These are phyloP conservation scores for Plasmodium sp. DNA, from an alignment of 169 alveolate species.

Conservation along the genomic window DNA sequence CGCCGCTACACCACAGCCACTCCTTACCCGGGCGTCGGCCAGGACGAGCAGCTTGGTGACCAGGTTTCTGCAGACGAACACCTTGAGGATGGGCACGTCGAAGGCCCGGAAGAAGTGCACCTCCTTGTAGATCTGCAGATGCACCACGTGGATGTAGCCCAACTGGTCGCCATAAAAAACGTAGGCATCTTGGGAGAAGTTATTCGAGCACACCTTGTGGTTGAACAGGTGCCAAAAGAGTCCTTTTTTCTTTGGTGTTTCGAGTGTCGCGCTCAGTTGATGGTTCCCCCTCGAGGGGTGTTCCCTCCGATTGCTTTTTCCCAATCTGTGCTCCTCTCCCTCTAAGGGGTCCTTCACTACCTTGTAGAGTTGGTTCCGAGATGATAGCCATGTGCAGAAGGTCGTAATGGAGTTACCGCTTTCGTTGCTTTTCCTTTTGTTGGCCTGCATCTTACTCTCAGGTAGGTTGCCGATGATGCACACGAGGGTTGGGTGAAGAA, in stretches of 20 bases:
- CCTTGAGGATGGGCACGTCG: constrained; percentile 46
- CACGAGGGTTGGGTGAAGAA: constrained; percentile 44
- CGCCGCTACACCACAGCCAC: too few species aligned
- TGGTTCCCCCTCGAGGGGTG: neutral
- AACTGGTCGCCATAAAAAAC: constrained; percentile 57
- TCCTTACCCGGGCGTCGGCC: constrained; percentile 25
- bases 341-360: neutral
- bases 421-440: constrained; percentile 5
- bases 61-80: neutral
- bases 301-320: neutral
- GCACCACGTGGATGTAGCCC: constrained; percentile 59
- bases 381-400: constrained; percentile 25
- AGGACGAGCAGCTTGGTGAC: constrained; percentile 14
- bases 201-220: constrained; percentile 14
- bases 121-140: constrained; percentile 31
- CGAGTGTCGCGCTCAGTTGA: neutral
- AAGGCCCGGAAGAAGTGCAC: constrained; percentile 28
- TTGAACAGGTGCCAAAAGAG: constrained; percentile 40
- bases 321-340: neutral
- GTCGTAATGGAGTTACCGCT: constrained; percentile 17
- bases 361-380: neutral
- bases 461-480: constrained; percentile 44
- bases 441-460: neutral
- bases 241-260: constrained; percentile 14
- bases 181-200: constrained; percentile 43